These are phyloP conservation scores for Leishmania braziliensis DNA, from an alignment of 208 protist species.

Conservation along the genomic window DNA sequence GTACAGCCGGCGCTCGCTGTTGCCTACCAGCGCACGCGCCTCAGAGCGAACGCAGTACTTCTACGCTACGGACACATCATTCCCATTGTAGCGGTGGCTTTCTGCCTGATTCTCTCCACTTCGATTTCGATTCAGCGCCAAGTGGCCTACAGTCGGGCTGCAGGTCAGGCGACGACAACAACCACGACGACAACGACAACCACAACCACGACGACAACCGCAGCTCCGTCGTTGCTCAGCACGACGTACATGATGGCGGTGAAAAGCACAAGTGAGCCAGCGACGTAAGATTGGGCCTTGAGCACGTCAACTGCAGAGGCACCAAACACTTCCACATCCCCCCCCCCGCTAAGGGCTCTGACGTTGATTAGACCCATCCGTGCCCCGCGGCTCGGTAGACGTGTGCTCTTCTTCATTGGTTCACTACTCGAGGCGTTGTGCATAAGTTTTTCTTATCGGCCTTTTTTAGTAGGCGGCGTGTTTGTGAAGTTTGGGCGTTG, in stretches of 20 bases:
- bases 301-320: neutral
- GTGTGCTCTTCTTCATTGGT: neutral
- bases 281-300: neutral
- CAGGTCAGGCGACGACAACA: neutral
- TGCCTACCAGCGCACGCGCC: constrained; percentile 19
- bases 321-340: neutral
- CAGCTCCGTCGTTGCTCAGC: neutral
- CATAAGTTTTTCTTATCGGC: neutral
- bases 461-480: neutral
- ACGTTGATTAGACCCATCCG: neutral
- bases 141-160: constrained; percentile 17
- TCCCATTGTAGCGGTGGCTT: constrained; percentile 29
- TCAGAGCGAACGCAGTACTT: constrained; percentile 31
- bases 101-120: constrained; percentile 39
- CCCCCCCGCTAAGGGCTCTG: neutral
- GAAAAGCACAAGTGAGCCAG: neutral
- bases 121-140: constrained; percentile 40
- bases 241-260: neutral
- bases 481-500: neutral
- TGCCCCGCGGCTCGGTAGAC: neutral
- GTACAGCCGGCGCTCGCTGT: constrained; percentile 13
- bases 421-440: neutral
- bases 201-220: constrained; percentile 13
- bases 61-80: constrained; percentile 46
- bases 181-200: constrained; percentile 14